Evolutionary conservation across 1,284 basidiomycete species (phyloP).

Genomic region (Lentinus polychrous): DNA sequence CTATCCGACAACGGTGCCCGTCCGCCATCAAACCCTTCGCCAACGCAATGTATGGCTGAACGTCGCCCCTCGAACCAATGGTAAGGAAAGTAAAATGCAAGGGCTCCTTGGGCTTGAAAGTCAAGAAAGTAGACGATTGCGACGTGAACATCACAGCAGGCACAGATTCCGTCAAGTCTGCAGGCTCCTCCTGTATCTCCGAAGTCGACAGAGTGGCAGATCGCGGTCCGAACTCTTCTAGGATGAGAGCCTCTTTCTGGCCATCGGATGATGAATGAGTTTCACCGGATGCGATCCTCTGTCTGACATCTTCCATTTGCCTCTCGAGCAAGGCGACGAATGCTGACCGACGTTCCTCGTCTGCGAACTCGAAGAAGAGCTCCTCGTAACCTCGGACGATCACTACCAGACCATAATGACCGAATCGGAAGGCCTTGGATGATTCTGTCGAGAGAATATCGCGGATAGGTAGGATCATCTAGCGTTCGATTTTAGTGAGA

Average conservation of each 20-base stretch:
- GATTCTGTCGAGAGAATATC: slow-evolving; percentile 84
- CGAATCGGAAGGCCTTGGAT: slow-evolving; percentile 84
- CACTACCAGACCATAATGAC: slow-evolving; percentile 82
- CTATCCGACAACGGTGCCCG: slow-evolving; percentile 81
- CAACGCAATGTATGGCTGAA: slow-evolving; percentile 92
- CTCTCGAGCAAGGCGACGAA: slow-evolving; percentile 72
- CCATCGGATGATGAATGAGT: slow-evolving; percentile 35
- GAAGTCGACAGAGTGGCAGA: slow-evolving; percentile 27
- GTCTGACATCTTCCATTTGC: slow-evolving; percentile 72
- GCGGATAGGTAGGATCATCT: slow-evolving; percentile 92
- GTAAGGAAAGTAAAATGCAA: slow-evolving; percentile 90
- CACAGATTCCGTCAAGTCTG: slow-evolving; percentile 56
- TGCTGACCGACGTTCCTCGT: slow-evolving; percentile 69
- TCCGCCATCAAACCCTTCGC: slow-evolving; percentile 89
- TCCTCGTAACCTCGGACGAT: slow-evolving; percentile 96
- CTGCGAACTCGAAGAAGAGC: slow-evolving; percentile 90
- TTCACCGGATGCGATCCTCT: slow-evolving; percentile 39
- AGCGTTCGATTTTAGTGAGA: slow-evolving; percentile 2
- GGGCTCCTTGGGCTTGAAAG: slow-evolving; percentile 83
- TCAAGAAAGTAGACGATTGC: slow-evolving; percentile 87
- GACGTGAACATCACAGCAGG: slow-evolving; percentile 93
- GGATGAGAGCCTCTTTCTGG: slow-evolving; percentile 58
- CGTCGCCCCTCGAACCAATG: slow-evolving; percentile 91
- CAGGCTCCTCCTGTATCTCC: slow-evolving; percentile 31
- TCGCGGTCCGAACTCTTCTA: slow-evolving; percentile 65